phyloP scores from a whole-genome alignment of 768 basidiomycete species.

The Lenzites betulinus region DNA sequence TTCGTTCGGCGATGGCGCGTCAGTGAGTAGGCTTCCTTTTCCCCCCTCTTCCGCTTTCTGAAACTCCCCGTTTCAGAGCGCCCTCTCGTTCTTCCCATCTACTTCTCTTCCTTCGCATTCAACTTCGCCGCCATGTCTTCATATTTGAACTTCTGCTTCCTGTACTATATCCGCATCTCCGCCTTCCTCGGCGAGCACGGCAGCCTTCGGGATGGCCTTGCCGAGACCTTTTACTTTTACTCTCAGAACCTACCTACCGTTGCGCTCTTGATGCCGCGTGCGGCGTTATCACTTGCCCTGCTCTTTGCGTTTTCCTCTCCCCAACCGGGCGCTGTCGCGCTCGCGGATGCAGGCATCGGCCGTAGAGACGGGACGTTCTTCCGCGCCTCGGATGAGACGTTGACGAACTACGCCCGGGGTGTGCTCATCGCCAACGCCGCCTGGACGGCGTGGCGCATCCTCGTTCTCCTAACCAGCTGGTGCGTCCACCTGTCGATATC shows the following conservation, averaged over 20 bases:
- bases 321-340: slow-evolving; percentile 46
- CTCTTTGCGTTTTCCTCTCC: slow-evolving; percentile 65
- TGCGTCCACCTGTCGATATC: slow-evolving; percentile 25
- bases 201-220: slow-evolving; percentile 56
- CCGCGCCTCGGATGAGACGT: slow-evolving; percentile 55
- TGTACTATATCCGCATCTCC: slow-evolving; percentile 73
- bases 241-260: slow-evolving; percentile 86
- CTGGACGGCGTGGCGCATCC: slow-evolving; percentile 76
- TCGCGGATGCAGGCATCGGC: slow-evolving; percentile 49
- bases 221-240: slow-evolving; percentile 84
- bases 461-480: slow-evolving; percentile 74
- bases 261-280: slow-evolving; percentile 79
- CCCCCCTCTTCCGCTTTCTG: not conserved
- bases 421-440: slow-evolving; percentile 78
- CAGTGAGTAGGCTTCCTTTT: slow-evolving; percentile 56
- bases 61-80: slow-evolving; percentile 55
- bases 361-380: slow-evolving; percentile 79
- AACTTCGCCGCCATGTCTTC: slow-evolving; percentile 76
- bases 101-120: slow-evolving; percentile 78
- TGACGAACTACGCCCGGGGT: slow-evolving; percentile 78
- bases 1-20: slow-evolving; percentile 77
- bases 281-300: slow-evolving; percentile 71
- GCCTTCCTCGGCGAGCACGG: slow-evolving; percentile 59
- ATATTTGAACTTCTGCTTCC: slow-evolving; percentile 82
- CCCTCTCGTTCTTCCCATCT: slow-evolving; percentile 80